Evolutionary conservation across 2,329 filamentous ascomycete genomes (phyloP).

Genomic region (Sporothrix schenckii): DNA sequence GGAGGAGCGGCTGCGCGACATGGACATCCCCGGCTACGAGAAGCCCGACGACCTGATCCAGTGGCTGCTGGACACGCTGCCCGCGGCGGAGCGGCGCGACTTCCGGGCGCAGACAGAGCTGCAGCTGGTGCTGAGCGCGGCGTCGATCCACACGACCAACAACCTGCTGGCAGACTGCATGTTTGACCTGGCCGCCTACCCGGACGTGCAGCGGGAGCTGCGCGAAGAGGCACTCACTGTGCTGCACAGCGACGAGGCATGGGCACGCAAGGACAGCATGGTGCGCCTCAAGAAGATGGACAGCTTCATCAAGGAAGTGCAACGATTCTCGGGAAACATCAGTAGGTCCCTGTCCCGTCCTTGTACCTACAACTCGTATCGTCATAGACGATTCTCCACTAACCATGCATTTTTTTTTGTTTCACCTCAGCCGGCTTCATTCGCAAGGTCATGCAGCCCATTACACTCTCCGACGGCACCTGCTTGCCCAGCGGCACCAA

Average conservation of each 20-base stretch:
- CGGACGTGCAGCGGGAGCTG: constrained; percentile 53
- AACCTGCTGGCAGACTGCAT: constrained; percentile 53
- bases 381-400: not conserved
- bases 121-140: constrained; percentile 51
- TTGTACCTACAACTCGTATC: not conserved
- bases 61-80: constrained; percentile 50
- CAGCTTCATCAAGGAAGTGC: constrained; percentile 54
- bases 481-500: constrained; percentile 49
- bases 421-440: constrained; percentile 47
- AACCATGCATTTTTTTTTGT: not conserved
- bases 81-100: constrained; percentile 46
- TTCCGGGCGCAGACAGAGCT: constrained; percentile 47
- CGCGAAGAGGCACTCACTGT: constrained; percentile 53
- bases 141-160: constrained; percentile 52
- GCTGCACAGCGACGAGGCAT: constrained; percentile 48
- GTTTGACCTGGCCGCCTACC: constrained; percentile 54
- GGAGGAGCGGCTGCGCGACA: constrained; percentile 50
- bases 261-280: constrained; percentile 50
- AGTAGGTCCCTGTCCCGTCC: constrained; percentile 41
- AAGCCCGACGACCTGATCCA: constrained; percentile 51
- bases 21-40: constrained; percentile 45
- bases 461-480: constrained; percentile 51
- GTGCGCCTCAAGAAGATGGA: constrained; percentile 52
- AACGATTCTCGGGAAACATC: constrained; percentile 49
- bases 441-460: constrained; percentile 52